Base-by-base conservation (phyloP, 768 basidiomycete genomes). In the Lactarius psammicola region DNA sequence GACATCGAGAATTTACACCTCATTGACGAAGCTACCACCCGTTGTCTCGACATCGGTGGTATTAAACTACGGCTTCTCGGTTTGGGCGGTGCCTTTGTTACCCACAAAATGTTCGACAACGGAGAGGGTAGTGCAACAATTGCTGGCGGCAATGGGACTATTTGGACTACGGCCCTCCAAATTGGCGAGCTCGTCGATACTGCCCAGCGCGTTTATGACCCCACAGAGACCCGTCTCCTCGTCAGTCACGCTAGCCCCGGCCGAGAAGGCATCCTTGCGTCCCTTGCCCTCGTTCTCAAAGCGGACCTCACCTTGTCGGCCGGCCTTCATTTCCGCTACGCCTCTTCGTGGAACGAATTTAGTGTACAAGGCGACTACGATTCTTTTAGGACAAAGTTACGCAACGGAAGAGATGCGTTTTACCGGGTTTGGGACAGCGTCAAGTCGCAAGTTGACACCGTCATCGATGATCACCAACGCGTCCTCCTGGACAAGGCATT, bases 111-210 rank as follows among this genome's bases (percentile, higher is more conserved):
- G 81, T 94, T 95, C 71, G 91, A 94, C 78, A 94, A 94, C 69
- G 92, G 96, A 0, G 93, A 96, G 56, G 96, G 95, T 3, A 87
- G 80, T 54, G 95, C 94, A 13, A 98, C 96, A n/a, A 97, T 99
- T 69, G 96, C 97, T 0, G 97, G 97, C 40, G 97, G 95, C 2
- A 90, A 94, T 72, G 97, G 97, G 34, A 98, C 95, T 23, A 96
- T 98, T 89, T 99, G 97, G 97, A 92, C 94, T 0, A 98, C 96
- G 0, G 92, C 94, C 5, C 84, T 99, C 30, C 97, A 99, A 76
- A 92, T 99, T 46, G 97, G 97, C 65, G 96, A 99, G 76, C 89
- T 99, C 59, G 90, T 98, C 56, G 97, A 98, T 76, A 98, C 95
- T 3, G 94, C 97, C 0, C 93, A 96, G 74, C 86, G 94, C 68